These are phyloP conservation scores for Tetratostichococcus sp. DNA, from an alignment of 139 green algal genomes.

Conservation along the genomic window DNA sequence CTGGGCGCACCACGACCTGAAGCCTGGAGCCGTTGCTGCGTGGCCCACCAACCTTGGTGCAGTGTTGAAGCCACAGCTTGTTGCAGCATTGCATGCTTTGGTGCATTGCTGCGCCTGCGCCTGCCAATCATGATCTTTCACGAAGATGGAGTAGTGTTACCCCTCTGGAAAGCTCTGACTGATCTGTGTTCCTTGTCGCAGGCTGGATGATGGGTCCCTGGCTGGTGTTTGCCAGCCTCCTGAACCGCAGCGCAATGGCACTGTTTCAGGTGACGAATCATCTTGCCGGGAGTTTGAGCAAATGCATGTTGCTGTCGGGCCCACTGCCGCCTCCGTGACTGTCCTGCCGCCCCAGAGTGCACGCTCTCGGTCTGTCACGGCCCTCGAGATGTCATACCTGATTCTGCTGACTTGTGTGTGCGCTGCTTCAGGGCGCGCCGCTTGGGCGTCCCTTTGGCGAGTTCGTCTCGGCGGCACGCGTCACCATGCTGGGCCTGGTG, in stretches of 20 bases:
- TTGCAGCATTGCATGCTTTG: no score
- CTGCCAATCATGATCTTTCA: not conserved
- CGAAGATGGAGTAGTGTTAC: no score
- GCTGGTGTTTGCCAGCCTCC: constrained; percentile 79
- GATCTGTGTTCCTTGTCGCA: not conserved
- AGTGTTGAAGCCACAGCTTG: no score
- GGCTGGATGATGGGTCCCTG: constrained; percentile 96
- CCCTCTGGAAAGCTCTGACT: not conserved
- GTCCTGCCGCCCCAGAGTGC: no score
- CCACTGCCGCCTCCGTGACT: no score
- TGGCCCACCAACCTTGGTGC: constrained; percentile 87
- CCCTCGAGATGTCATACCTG: no score
- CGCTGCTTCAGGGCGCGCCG: constrained; percentile 76
- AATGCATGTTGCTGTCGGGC: no score
- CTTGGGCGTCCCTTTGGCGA: constrained; percentile 63
- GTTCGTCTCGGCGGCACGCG: constrained; percentile 65
- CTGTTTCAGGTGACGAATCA: constrained; percentile 64
- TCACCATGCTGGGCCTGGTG: constrained; percentile 84
- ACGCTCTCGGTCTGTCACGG: no score
- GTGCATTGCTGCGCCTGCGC: no score
- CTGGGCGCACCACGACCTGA: constrained; percentile 68
- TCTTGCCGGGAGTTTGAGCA: no score
- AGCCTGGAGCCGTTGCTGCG: constrained; percentile 55
- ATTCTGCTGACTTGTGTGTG: no score
- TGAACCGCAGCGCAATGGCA: constrained; percentile 80